These are phyloP conservation scores for Platanthera guangdongensis DNA, from an alignment of 106 monocot species.

Conservation along the genomic window DNA sequence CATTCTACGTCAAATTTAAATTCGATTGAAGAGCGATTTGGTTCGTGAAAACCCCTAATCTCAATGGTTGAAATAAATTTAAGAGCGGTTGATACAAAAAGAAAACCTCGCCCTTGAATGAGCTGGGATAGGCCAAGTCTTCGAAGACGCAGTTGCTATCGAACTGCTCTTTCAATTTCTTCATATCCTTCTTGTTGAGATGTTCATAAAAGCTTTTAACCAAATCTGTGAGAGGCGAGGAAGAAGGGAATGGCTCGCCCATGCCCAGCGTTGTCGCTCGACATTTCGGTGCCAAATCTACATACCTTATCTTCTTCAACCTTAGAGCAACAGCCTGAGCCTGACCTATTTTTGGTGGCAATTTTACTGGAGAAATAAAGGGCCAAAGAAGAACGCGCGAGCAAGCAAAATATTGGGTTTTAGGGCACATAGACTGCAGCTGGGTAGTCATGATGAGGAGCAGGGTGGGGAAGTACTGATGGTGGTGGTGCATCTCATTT, in stretches of 20 bases:
- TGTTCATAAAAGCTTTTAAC: conserved; percentile 26
- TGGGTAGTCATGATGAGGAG: neutral
- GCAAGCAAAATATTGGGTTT: neutral
- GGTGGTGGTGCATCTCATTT: neutral
- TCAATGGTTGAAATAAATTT: no score
- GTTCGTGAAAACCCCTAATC: no score
- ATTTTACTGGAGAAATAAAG: neutral
- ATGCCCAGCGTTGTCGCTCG: neutral
- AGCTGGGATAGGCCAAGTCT: conserved; percentile 41
- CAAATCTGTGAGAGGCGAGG: conserved; percentile 17
- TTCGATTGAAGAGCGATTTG: no score
- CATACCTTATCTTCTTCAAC: neutral
- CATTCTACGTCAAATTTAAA: no score
- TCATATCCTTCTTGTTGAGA: conserved; percentile 43
- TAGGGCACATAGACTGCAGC: neutral
- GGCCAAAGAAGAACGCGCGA: neutral
- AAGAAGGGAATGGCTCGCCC: conserved; percentile 6
- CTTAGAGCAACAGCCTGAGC: neutral
- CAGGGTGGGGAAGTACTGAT: neutral
- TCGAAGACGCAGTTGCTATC: conserved; percentile 47
- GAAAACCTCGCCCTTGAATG: conserved; percentile 50
- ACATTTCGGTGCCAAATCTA: neutral
- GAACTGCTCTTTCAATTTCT: conserved; percentile 26
- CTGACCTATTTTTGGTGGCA: neutral
- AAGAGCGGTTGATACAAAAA: no score